Evolutionary conservation across 2,329 filamentous ascomycete genomes (phyloP), one percentile per base, ranked within the genome.

Genomic region (Juglanconis oblonga): DNA sequence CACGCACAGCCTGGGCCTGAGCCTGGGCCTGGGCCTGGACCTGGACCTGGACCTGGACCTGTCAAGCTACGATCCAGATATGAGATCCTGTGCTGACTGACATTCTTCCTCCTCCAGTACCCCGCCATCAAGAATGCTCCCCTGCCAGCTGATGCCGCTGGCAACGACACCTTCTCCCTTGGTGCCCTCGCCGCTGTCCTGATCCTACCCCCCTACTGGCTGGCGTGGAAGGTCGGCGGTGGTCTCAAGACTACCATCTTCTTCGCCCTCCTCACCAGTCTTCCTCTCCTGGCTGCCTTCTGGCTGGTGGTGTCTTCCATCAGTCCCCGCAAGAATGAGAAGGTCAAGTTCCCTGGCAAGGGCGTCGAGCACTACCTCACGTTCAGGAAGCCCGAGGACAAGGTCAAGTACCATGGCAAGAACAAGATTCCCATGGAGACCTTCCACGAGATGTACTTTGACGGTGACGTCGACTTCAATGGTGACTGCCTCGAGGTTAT

Each of bases 391-490:
- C 76, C 78, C n/a, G 74, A 74, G 58, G 82, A 86, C 70, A 73
- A 81, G 70, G 71, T 74, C 69, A 91, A 87, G 77, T 95, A 92
- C 79, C 82, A 84, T 67, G 91, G 91, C 74, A 83, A 83, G 75
- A 90, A 84, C 78, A 93, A 90, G 79, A 92, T 95, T 63, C 88
- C 92, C 57, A 89, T 96, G 81, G 89, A 96, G 80, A 96, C 92
- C 31, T 98, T 98, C 82, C 88, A 96, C 73, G 93, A 97, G 78
- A 96, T 94, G 89, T 98, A 97, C 83, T 96, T 98, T 77, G 89
- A 95, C 72, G 92, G 91, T 61, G 87, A 96, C 61, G 92, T 97
- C 65, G 92, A 97, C 68, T 94, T 97, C 83, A 98, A 97, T 75
- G 93, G 92, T 61, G 95, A 98, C 76, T 86, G 83, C 70, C 83